phyloP scores from a whole-genome alignment of 2,329 filamentous ascomycete species.

The Waltergamsia citrina region DNA sequence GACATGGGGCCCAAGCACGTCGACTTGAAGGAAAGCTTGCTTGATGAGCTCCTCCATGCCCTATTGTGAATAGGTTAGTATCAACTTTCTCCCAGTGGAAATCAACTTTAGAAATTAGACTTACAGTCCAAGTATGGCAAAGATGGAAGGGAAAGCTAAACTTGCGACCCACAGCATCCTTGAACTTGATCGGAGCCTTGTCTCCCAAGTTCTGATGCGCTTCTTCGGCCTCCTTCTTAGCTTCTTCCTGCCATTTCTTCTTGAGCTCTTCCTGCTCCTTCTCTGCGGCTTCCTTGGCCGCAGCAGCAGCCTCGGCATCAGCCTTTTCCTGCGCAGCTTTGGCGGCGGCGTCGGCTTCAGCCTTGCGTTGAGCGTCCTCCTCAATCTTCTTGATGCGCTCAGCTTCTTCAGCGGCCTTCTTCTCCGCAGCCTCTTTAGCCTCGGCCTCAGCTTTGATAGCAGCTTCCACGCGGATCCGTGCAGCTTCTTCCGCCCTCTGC shows the following conservation, averaged over 20 bases:
- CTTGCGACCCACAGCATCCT: slow-evolving; percentile 83
- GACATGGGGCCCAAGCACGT: slow-evolving; percentile 66
- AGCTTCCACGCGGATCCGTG: slow-evolving; percentile 28
- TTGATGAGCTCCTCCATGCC: slow-evolving; percentile 82
- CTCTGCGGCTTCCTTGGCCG: slow-evolving; percentile 30
- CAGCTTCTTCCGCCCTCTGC: slow-evolving; percentile 28
- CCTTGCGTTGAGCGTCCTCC: slow-evolving; percentile 26
- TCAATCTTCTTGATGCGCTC: slow-evolving; percentile 26
- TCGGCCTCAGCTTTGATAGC: slow-evolving; percentile 30
- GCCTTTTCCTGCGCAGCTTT: slow-evolving; percentile 21
- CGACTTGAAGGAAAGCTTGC: slow-evolving; percentile 73
- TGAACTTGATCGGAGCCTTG: slow-evolving; percentile 76
- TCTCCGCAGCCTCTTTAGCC: slow-evolving; percentile 30
- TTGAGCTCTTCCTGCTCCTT: slow-evolving; percentile 30
- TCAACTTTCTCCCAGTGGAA: background rate
- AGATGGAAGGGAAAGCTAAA: slow-evolving; percentile 86
- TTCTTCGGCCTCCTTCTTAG: slow-evolving; percentile 31
- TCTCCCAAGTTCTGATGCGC: slow-evolving; percentile 38
- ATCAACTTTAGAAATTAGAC: slow-evolving; percentile 18
- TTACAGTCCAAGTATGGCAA: slow-evolving; percentile 75
- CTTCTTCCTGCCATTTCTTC: slow-evolving; percentile 26
- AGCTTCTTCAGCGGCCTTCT: slow-evolving; percentile 31
- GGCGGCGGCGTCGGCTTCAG: slow-evolving; percentile 21
- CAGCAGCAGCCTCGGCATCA: slow-evolving; percentile 15
- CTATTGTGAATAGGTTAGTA: slow-evolving; percentile 28